Conservation (phyloP, 345 rosid genomes). For the Arabidopsis suecica region DNA sequence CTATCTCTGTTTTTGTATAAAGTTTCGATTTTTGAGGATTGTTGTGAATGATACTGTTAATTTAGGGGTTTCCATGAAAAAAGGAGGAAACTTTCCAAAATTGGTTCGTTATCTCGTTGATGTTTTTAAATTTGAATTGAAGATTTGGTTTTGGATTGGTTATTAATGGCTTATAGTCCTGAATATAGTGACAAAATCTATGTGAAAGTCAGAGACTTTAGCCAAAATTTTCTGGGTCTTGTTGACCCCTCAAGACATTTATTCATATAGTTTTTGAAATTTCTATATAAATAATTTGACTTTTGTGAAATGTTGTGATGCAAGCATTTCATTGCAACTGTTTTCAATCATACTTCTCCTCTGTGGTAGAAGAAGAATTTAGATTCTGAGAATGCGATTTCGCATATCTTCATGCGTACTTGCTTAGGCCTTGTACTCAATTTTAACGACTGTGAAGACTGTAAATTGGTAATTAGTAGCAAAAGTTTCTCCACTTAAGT, state of each 20-base stretch:
- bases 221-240: not conserved
- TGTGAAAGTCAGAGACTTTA: not conserved
- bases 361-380: not conserved
- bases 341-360: not conserved
- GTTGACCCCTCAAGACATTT: not conserved
- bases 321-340: constrained; percentile 2
- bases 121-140: constrained; percentile 6
- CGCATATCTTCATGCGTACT: not conserved
- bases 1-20: not conserved
- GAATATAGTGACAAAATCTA: not conserved
- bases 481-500: not conserved
- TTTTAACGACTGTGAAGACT: not conserved
- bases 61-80: not conserved
- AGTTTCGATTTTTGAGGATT: not conserved
- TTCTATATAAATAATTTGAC: not conserved
- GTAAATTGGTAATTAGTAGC: not conserved
- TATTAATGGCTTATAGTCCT: not conserved
- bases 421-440: not conserved
- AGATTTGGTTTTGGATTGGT: constrained; percentile 2
- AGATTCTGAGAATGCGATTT: not conserved
- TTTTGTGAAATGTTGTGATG: constrained; percentile 1
- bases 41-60: not conserved
- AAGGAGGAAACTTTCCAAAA: no score
- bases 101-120: not conserved
- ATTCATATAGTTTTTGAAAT: not conserved